A percentile compares a stretch with the other conserved stretches of the same genome.
phyloP scores from a whole-genome alignment of 208 protist species.

The Trichomonas tenax region DNA sequence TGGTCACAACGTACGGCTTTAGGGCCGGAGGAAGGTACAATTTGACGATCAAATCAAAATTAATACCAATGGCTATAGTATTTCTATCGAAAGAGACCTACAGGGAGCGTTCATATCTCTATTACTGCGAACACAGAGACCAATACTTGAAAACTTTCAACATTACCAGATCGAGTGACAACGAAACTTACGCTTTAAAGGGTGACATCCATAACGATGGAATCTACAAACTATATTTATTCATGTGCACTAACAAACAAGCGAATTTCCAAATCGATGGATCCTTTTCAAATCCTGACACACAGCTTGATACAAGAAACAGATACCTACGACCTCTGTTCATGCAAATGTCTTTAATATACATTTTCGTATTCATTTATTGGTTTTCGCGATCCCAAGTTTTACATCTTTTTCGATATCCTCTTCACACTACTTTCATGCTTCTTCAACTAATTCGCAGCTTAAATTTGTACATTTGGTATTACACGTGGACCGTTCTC shows the following conservation, averaged over 20 bases:
- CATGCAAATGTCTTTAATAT: not conserved
- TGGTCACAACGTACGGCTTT: not conserved
- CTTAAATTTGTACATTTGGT: not conserved
- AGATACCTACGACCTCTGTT: not conserved
- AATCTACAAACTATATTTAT: not conserved
- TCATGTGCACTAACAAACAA: not conserved
- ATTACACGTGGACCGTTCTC: not conserved
- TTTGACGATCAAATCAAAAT: not conserved
- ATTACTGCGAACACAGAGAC: not conserved
- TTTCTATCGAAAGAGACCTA: not conserved
- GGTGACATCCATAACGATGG: not conserved
- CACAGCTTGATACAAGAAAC: not conserved
- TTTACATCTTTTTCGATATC: not conserved
- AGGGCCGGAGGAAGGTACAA: not conserved
- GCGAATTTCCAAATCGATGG: not conserved
- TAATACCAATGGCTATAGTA: not conserved
- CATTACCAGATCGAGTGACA: not conserved
- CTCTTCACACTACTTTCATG: not conserved
- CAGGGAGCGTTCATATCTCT: not conserved
- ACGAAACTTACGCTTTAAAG: not conserved
- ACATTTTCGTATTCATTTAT: not conserved
- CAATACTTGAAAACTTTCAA: not conserved
- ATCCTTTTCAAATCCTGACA: not conserved
- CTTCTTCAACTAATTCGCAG: not conserved
- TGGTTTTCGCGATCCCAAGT: not conserved